phyloP scores from a whole-genome alignment of 768 basidiomycete genomes.

The Tricholoma matsutake region DNA sequence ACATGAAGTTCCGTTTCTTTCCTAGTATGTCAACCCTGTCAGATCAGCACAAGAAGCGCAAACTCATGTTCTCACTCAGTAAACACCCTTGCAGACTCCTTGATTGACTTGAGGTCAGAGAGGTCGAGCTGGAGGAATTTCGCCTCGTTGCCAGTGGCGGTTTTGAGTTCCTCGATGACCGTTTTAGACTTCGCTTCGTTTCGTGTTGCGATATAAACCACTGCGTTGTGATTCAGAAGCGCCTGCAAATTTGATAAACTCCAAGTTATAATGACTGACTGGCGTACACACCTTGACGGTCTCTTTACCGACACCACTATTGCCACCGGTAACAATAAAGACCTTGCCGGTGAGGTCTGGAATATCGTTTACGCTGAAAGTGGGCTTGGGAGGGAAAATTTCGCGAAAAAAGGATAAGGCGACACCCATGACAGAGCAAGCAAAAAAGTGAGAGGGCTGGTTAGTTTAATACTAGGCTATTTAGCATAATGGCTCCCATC shows the following conservation, averaged over 20 bases:
- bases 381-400: slow-evolving; percentile 33
- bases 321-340: slow-evolving; percentile 42
- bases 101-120: background rate
- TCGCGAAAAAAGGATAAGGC: slow-evolving; percentile 26
- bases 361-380: slow-evolving; percentile 22
- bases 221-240: background rate
- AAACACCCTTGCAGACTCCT: background rate
- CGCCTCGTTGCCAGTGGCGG: background rate
- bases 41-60: background rate
- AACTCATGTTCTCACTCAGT: background rate
- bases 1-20: background rate
- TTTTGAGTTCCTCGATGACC: background rate
- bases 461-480: too few relatives aligned
- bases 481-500: too few relatives aligned
- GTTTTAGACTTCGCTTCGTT: background rate
- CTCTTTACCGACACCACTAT: background rate
- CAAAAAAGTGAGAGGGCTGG: too few relatives aligned
- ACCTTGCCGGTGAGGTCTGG: slow-evolving; percentile 44
- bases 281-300: background rate
- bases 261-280: background rate
- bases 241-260: background rate
- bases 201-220: background rate
- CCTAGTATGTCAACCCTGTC: background rate
- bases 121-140: background rate
- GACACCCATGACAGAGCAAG: too few relatives aligned